Base-by-base conservation (phyloP, 2,329 filamentous ascomycete genomes). In the Arthrobotrys megalospora region DNA sequence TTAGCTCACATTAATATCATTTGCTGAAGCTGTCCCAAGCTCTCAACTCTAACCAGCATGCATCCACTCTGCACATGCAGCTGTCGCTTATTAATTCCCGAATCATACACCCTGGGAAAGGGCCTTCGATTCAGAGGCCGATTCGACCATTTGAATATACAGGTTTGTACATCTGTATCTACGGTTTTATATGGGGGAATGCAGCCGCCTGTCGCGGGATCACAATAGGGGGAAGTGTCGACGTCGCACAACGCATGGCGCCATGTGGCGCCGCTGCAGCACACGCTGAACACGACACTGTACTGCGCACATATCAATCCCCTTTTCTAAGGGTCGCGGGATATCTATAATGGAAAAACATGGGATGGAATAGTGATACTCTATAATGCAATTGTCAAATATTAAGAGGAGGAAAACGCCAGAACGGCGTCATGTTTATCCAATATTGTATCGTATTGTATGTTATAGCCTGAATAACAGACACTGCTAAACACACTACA, bases 201-300 rank as follows among this genome's bases (percentile, higher is more conserved):
- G 36, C 36, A 38, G 36, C 12, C 36, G 12, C 36, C 36, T 14
- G 11, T 28, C 47, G 7, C 12, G 24, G 53, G 16, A 12, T 50
- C 41, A 62, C 65, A 63, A 50, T 64, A 71, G 66, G 66, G 66
- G 66, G 66, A 32, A 10, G 24, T 53, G 41, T 41, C 28, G 58
- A 69, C 66, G 66, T 71, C 55, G 21, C 55, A 21, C 67, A 72
- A 72, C 68, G 16, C 68, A 72, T 64, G 60, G 55, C 55, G 55
- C 55, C 55, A 60, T 36, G 55, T 24, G 19, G 36, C 36, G 36
- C 36, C 36, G 36, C 36, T 14, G 24, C 50, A 32, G 8, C 45
- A 28, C 45, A 28, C 24, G 2, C 24, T 28, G 24, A 28, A 5
- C 2, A 28, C 24, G 24, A 28, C 24, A 28, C 24, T 2, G n/a